Base-by-base conservation (phyloP, 2,329 filamentous ascomycete genomes). In the Aspergillus hiratsukae region DNA sequence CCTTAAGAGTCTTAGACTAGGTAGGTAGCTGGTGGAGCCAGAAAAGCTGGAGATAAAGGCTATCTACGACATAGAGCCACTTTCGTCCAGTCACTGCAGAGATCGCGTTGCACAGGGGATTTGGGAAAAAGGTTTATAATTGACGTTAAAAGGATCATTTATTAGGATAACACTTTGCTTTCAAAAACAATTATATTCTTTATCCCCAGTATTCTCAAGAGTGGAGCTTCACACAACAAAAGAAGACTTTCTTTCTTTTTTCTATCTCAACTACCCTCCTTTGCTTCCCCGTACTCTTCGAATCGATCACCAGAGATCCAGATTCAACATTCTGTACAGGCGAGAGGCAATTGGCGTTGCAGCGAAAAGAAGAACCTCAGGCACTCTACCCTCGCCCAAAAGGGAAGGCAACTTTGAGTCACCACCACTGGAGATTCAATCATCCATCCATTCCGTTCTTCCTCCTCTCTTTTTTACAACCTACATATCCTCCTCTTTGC, bases 31-130 rank as follows among this genome's bases (percentile, higher is more conserved):
- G 82, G 51, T 64, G 61, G 56, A 56, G 57, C 57, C 50, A 14
- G 43, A 52, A 37, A 52, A 54, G 53, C 53, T 55, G 49, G 54
- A 67, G 66, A 69, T 66, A 67, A 65, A 67, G 59, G 49, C 54
- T 56, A 54, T 3, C 49, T 21, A 27, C 25, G 25, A 27, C 31
- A 5, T 37, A 37, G 57, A 62, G 54, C 50, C 19, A 21, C 21
- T 46, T 46, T 17, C 2, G 21, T 27, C 43, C 43, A 46, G 43
- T 46, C 43, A 27, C 19, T 46, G 43, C 8, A 17, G 21, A 25
- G 43, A 23, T 7, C 43, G 5, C 49, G 57, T 60, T 63, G 60
- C 58, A 56, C 51, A 58, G 64, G 61, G 51, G 56, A 65, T 64
- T 67, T 61, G 57, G 61, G 65, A 62, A 65, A 58, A 57, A 11